Conservation (phyloP, 2,329 filamentous ascomycete species). For the Penicillium verrucosum region DNA sequence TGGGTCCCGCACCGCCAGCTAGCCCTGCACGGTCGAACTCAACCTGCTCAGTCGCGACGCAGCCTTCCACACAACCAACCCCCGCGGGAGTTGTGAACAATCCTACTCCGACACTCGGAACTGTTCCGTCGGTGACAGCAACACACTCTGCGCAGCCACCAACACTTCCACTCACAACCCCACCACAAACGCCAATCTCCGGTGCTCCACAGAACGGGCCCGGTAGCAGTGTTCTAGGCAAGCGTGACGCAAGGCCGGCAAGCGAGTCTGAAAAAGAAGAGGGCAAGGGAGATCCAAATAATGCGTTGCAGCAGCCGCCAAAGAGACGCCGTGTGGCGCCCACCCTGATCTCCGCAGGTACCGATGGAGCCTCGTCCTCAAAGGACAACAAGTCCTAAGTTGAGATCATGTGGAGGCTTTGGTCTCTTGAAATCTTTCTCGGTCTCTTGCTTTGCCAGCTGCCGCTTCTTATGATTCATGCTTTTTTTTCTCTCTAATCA, state of each 20-base stretch:
- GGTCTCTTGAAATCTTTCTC: background rate
- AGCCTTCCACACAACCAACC: conserved; percentile 44
- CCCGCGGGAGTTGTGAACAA: conserved; percentile 62
- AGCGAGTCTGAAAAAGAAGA: conserved; percentile 49
- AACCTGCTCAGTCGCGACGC: conserved; percentile 71
- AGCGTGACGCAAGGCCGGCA: conserved; percentile 44
- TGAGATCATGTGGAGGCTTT: background rate
- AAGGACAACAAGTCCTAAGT: conserved; percentile 7
- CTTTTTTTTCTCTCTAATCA: conserved; percentile 8
- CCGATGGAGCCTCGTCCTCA: conserved; percentile 11
- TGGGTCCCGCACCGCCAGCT: conserved; percentile 63
- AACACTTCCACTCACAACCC: conserved; percentile 75
- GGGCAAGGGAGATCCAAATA: conserved; percentile 43
- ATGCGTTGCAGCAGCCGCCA: conserved; percentile 44
- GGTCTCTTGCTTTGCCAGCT: background rate
- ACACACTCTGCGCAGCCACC: conserved; percentile 57
- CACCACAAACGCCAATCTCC: conserved; percentile 76
- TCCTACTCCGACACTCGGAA: conserved; percentile 73
- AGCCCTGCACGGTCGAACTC: conserved; percentile 86
- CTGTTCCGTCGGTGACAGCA: conserved; percentile 72
- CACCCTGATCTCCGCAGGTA: conserved; percentile 52
- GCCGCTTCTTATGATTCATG: conserved; percentile 22
- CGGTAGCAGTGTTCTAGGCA: conserved; percentile 53
- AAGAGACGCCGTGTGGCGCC: conserved; percentile 71
- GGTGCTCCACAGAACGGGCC: conserved; percentile 46